Percentiles rank a stretch among this genome's conserved stretches.
These are phyloP conservation scores for Syncephalis fuscata DNA, from an alignment of 371 early-diverging fungal species.

Conservation along the genomic window DNA sequence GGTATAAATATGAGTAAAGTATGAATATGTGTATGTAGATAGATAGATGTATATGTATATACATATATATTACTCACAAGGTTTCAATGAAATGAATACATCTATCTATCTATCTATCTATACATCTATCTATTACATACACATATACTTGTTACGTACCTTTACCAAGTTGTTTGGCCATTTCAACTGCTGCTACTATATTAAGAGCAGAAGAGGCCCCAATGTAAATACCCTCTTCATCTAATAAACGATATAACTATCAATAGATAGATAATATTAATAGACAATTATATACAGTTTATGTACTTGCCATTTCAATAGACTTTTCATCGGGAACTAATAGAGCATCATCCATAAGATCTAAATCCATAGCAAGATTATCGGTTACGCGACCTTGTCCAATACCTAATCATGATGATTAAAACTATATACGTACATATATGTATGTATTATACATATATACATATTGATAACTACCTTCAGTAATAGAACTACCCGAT, in stretches of 20 bases:
- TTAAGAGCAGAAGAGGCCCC: slow-evolving; percentile 88
- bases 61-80: too few species aligned
- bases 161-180: slow-evolving; percentile 73
- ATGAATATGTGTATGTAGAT: too few species aligned
- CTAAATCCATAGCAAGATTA: slow-evolving; percentile 64
- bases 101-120: too few species aligned
- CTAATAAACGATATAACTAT: slow-evolving; percentile 58
- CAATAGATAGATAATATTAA: not conserved
- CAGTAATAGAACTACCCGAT: slow-evolving; percentile 64
- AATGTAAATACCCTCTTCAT: slow-evolving; percentile 87
- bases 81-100: too few species aligned
- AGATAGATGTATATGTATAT: too few species aligned
- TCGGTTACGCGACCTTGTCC: slow-evolving; percentile 91
- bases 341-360: slow-evolving; percentile 67
- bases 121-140: too few species aligned
- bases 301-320: slow-evolving; percentile 42
- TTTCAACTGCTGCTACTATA: slow-evolving; percentile 80
- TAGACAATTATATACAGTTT: not conserved
- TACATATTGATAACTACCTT: too few species aligned
- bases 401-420: slow-evolving; percentile 29
- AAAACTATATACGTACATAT: too few species aligned
- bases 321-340: slow-evolving; percentile 67
- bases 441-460: too few species aligned
- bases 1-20: not conserved
- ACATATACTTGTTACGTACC: slow-evolving; percentile 19